These are phyloP conservation scores for Fusarium temperatum DNA, from an alignment of 2,329 filamentous ascomycete genomes.

Conservation along the genomic window DNA sequence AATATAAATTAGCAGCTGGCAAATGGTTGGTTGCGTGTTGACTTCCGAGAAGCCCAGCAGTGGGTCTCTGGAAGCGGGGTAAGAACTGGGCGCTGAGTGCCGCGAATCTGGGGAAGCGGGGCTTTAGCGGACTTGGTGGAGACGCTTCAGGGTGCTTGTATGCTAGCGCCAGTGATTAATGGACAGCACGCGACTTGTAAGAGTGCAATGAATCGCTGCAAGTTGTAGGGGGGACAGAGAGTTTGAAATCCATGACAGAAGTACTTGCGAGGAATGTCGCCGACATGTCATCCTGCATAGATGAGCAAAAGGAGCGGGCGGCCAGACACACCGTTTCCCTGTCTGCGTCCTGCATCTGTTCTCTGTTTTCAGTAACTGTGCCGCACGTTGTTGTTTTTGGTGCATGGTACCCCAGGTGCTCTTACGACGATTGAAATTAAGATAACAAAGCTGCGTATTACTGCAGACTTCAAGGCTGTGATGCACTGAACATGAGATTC, in stretches of 20 bases:
- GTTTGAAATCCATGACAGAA: background rate
- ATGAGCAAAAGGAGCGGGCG: background rate
- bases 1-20: background rate
- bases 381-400: slow-evolving; percentile 1
- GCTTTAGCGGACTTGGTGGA: slow-evolving; percentile 24
- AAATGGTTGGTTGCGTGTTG: background rate
- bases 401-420: background rate
- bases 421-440: background rate
- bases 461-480: background rate
- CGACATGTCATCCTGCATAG: background rate
- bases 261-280: background rate
- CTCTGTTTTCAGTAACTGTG: background rate
- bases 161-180: slow-evolving; percentile 18
- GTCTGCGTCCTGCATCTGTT: background rate
- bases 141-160: slow-evolving; percentile 11
- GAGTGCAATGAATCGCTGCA: slow-evolving; percentile 7
- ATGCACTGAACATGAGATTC: slow-evolving; percentile 6
- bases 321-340: background rate
- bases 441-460: background rate
- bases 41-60: background rate
- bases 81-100: slow-evolving; percentile 11
- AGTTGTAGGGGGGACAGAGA: background rate
- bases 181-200: slow-evolving; percentile 16
- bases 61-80: slow-evolving; percentile 16
- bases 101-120: slow-evolving; percentile 36